Conservation (phyloP, 2,329 filamentous ascomycete species). For the Zopfia rhizophila region DNA sequence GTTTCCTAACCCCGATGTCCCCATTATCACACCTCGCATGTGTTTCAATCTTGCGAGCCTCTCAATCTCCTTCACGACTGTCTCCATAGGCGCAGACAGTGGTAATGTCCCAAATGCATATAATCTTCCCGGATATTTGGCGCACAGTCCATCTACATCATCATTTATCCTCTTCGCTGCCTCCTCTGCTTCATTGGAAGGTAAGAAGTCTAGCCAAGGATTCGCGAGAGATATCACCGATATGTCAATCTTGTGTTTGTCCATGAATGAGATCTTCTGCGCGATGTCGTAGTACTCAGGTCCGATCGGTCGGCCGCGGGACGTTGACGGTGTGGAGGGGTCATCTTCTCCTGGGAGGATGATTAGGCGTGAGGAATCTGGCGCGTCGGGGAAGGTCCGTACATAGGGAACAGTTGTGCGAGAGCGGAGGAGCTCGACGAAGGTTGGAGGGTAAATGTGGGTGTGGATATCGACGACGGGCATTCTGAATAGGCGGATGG, state of each 20-base stretch:
- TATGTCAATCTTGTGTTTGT: conserved; percentile 80
- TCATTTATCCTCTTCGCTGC: conserved; percentile 78
- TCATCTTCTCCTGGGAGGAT: conserved; percentile 70
- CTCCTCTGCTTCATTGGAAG: conserved; percentile 66
- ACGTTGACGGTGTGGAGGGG: conserved; percentile 59
- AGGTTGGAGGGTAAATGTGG: conserved; percentile 70
- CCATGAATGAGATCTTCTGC: conserved; percentile 89
- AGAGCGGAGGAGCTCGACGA: conserved; percentile 66
- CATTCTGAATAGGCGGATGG: conserved; percentile 37
- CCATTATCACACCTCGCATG: conserved; percentile 87
- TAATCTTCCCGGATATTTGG: conserved; percentile 71
- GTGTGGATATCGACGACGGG: conserved; percentile 70
- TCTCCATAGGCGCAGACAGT: conserved; percentile 71
- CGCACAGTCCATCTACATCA: conserved; percentile 80
- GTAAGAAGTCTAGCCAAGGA: conserved; percentile 90
- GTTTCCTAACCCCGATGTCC: conserved; percentile 80
- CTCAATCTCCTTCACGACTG: conserved; percentile 72
- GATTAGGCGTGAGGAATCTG: conserved; percentile 70
- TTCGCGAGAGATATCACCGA: conserved; percentile 92
- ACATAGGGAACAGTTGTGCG: conserved; percentile 75
- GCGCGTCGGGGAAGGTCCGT: conserved; percentile 67
- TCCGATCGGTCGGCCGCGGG: conserved; percentile 83
- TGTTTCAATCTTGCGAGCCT: conserved; percentile 70
- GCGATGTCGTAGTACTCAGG: conserved; percentile 82
- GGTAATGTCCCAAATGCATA: conserved; percentile 88